phyloP scores from a whole-genome alignment of 129 eudicot genomes.

The Oenanthe sinensis region DNA sequence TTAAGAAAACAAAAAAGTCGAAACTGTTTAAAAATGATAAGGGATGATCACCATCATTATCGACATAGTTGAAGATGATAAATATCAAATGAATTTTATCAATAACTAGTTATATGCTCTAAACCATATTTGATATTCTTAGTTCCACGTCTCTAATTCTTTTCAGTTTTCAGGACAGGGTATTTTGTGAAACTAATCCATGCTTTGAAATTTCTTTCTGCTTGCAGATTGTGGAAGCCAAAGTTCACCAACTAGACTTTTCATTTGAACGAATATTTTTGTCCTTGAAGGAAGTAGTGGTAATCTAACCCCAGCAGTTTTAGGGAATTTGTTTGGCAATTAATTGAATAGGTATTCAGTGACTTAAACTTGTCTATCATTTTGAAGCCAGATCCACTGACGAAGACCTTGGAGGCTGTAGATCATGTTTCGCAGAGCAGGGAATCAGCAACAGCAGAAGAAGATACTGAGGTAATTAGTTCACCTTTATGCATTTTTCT shows the following conservation, averaged over 20 bases:
- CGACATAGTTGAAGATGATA: not conserved
- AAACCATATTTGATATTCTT: not conserved
- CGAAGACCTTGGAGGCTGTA: constrained; percentile 60
- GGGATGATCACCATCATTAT: not conserved
- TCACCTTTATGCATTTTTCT: not conserved
- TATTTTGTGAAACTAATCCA: not conserved
- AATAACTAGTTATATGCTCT: not conserved
- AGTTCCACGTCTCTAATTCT: not conserved
- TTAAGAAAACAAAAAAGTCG: not conserved
- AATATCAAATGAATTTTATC: not conserved
- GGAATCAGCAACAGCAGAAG: constrained; percentile 38
- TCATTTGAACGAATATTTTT: constrained; percentile 68
- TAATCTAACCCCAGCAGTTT: constrained; percentile 20
- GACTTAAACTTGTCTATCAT: constrained; percentile 4
- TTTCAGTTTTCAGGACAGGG: not conserved
- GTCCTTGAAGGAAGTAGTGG: constrained; percentile 81
- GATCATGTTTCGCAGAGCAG: constrained; percentile 32
- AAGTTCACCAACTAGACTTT: constrained; percentile 82
- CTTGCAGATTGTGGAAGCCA: constrained; percentile 72
- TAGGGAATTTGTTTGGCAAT: not conserved
- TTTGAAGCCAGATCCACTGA: constrained; percentile 82
- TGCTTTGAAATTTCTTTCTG: constrained; percentile 7
- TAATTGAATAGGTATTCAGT: not conserved
- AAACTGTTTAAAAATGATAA: not conserved
- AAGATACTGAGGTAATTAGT: constrained; percentile 56